Percentiles rank a stretch among this genome's conserved stretches.
Evolutionary conservation across 225 moss, liverwort and hornwort genomes (phyloP).

Genomic region (Sphagnum tenellum): DNA sequence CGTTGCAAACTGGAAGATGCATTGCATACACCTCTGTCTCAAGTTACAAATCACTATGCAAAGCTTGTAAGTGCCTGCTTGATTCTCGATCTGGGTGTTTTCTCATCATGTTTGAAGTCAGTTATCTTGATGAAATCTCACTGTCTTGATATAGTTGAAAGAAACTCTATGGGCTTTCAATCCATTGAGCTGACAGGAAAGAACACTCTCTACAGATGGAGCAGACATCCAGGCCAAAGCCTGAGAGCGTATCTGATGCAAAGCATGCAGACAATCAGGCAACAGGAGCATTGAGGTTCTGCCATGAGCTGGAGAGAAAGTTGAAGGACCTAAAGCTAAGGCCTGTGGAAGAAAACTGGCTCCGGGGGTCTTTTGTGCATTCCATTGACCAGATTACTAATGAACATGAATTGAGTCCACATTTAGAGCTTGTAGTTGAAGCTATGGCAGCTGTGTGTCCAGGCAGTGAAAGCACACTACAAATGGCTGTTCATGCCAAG

Average conservation of each 20-base stretch:
- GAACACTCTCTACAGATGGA: constrained; percentile 25
- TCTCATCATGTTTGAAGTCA: neutral
- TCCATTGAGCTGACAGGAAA: too few species aligned
- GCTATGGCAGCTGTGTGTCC: constrained; percentile 67
- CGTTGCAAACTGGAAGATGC: constrained; percentile 68
- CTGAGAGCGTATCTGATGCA: constrained; percentile 29
- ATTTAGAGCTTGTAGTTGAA: constrained; percentile 44
- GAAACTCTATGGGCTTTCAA: too few species aligned
- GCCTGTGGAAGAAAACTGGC: constrained; percentile 49
- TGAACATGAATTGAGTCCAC: constrained; percentile 42
- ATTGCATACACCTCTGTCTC: constrained; percentile 18
- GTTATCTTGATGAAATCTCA: neutral
- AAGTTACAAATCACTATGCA: constrained; percentile 39
- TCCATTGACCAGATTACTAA: constrained; percentile 52
- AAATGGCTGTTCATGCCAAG: constrained; percentile 58
- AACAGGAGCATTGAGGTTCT: constrained; percentile 24
- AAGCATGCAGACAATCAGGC: constrained; percentile 28
- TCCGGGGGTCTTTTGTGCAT: constrained; percentile 68
- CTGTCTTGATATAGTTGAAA: too few species aligned
- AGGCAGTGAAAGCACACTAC: constrained; percentile 56
- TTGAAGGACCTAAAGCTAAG: constrained; percentile 49
- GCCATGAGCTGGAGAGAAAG: constrained; percentile 34
- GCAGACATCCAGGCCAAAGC: constrained; percentile 26
- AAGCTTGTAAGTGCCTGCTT: constrained; percentile 30
- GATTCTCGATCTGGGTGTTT: neutral